Evolutionary conservation across 2,329 filamentous ascomycete genomes (phyloP).

Genomic region (Alternaria solani): DNA sequence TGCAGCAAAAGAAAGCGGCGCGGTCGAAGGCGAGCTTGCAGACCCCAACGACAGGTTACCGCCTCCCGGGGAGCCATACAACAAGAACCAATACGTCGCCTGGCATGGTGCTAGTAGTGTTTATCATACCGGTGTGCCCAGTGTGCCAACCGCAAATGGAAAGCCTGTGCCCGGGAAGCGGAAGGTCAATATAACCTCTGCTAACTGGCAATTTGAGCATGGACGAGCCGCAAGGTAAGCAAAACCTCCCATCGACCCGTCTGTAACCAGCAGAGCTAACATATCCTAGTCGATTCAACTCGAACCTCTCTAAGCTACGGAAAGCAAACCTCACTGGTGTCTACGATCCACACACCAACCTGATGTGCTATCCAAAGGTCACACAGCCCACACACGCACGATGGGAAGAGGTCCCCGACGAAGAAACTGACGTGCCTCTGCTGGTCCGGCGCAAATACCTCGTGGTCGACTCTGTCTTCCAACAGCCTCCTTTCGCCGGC

Average conservation of each 20-base stretch:
- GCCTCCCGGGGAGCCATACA: slow-evolving; percentile 83
- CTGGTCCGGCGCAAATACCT: slow-evolving; percentile 68
- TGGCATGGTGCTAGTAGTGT: slow-evolving; percentile 98
- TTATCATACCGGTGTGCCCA: slow-evolving; percentile 83
- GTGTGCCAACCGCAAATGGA: slow-evolving; percentile 76
- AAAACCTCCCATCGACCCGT: background rate
- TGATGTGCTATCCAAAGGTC: slow-evolving; percentile 83
- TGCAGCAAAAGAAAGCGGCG: slow-evolving; percentile 76
- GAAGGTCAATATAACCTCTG: slow-evolving; percentile 86
- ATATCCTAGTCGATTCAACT: slow-evolving; percentile 78
- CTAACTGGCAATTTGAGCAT: slow-evolving; percentile 97
- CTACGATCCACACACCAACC: slow-evolving; percentile 94
- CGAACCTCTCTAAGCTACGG: slow-evolving; percentile 72
- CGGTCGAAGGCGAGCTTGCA: slow-evolving; percentile 86
- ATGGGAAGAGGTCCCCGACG: slow-evolving; percentile 74
- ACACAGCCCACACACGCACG: slow-evolving; percentile 90
- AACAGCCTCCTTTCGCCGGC: slow-evolving; percentile 65
- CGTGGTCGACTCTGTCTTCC: slow-evolving; percentile 68
- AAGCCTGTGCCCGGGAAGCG: slow-evolving; percentile 80
- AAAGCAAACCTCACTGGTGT: slow-evolving; percentile 75
- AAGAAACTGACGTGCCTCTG: slow-evolving; percentile 57
- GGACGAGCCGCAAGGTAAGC: slow-evolving; percentile 85
- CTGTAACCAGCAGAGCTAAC: slow-evolving; percentile 25
- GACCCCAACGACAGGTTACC: slow-evolving; percentile 86
- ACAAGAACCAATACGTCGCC: slow-evolving; percentile 98